These are phyloP conservation scores for Trametes meyenii DNA, from an alignment of 768 basidiomycete genomes.

Conservation along the genomic window DNA sequence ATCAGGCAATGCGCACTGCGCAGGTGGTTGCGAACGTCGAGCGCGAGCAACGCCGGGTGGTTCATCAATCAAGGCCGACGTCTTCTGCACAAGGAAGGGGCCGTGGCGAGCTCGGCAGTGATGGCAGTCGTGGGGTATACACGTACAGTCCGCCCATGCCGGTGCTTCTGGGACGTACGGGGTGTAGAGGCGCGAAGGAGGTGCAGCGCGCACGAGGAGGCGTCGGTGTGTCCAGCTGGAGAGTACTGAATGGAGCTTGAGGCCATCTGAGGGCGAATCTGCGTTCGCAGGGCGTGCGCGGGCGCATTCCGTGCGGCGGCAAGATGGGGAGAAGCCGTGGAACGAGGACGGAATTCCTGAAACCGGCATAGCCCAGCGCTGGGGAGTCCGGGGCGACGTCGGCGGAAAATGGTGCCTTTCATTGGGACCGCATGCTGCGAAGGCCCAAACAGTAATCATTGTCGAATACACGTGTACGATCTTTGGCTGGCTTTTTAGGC, in stretches of 20 bases:
- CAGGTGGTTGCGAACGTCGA: conserved; percentile 4
- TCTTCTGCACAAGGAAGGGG: neutral
- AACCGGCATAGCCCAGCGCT: conserved; percentile 21
- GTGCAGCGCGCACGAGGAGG: conserved; percentile 4
- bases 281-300: conserved; percentile 8
- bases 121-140: conserved; percentile 17
- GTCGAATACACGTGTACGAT: conserved; percentile 24
- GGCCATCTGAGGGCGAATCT: conserved; percentile 8
- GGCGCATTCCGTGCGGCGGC: conserved; percentile 1
- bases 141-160: conserved; percentile 19
- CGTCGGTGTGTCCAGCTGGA: neutral
- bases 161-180: conserved; percentile 22
- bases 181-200: conserved; percentile 8
- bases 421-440: conserved; percentile 26
- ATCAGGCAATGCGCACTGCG: neutral
- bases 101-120: conserved; percentile 15
- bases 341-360: conserved; percentile 14
- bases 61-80: conserved; percentile 12
- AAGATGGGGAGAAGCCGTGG: conserved; percentile 5
- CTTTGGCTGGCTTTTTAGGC: conserved; percentile 1
- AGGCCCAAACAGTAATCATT: conserved; percentile 16
- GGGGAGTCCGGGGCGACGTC: conserved; percentile 28
- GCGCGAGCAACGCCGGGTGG: conserved; percentile 2
- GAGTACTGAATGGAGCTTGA: neutral
- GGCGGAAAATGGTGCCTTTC: conserved; percentile 31